phyloP scores from a whole-genome alignment of 2,329 filamentous ascomycete genomes.

The Pestalotiopsis sp. region DNA sequence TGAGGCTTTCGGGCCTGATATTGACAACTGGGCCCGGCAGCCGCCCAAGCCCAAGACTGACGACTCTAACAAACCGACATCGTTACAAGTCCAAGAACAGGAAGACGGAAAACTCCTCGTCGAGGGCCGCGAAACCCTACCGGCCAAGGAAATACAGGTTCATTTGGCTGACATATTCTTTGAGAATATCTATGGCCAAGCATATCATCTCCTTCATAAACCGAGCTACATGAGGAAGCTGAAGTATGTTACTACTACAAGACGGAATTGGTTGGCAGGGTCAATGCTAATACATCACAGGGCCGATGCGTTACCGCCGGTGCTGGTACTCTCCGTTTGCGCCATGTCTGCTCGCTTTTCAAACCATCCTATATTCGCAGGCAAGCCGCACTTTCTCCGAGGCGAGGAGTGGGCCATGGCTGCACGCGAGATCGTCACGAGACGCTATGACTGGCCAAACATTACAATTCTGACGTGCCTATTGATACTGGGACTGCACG shows the following conservation, averaged over 20 bases:
- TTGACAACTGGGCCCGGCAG: slow-evolving; percentile 77
- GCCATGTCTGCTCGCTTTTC: slow-evolving; percentile 95
- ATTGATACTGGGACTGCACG: slow-evolving; percentile 84
- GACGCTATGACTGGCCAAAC: slow-evolving; percentile 90
- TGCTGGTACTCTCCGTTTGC: slow-evolving; percentile 90
- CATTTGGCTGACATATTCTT: slow-evolving; percentile 95
- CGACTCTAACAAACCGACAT: slow-evolving; percentile 49
- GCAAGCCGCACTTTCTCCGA: slow-evolving; percentile 77
- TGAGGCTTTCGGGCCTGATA: slow-evolving; percentile 80
- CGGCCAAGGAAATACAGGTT: slow-evolving; percentile 84
- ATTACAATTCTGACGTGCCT: slow-evolving; percentile 94
- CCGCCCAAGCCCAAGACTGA: slow-evolving; percentile 50
- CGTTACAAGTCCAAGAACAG: slow-evolving; percentile 59
- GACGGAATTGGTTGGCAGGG: background rate
- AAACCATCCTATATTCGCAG: slow-evolving; percentile 76
- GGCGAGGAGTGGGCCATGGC: slow-evolving; percentile 89
- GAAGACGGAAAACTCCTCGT: slow-evolving; percentile 77
- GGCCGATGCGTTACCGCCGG: slow-evolving; percentile 79
- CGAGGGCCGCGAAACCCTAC: slow-evolving; percentile 81
- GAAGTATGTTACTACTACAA: slow-evolving; percentile 48
- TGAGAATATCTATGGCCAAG: slow-evolving; percentile 92
- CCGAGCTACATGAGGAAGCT: slow-evolving; percentile 94
- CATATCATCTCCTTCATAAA: slow-evolving; percentile 92
- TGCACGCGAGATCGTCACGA: slow-evolving; percentile 83
- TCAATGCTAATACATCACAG: slow-evolving; percentile 41